These are phyloP conservation scores for Pseudohalonectria lignicola DNA, from an alignment of 2,329 filamentous ascomycete genomes.

Conservation along the genomic window DNA sequence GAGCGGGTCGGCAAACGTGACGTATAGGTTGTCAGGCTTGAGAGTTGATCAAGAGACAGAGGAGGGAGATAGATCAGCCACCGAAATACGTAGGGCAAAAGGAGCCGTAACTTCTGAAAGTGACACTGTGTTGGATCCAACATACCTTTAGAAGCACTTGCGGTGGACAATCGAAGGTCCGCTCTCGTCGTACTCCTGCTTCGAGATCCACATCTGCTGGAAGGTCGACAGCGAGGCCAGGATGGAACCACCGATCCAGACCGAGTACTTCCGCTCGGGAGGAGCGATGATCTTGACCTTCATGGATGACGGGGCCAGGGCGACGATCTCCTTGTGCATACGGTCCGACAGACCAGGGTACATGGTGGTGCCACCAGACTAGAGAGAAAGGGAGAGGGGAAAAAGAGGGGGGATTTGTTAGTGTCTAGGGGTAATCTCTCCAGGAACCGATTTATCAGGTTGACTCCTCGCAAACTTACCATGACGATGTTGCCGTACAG, in stretches of 20 bases:
- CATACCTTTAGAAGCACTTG: constrained; percentile 98
- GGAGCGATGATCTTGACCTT: constrained; percentile 99
- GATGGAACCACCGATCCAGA: constrained; percentile 99
- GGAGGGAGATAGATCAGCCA: no score
- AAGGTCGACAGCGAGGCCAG: constrained; percentile 98
- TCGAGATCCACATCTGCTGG: constrained; percentile 99
- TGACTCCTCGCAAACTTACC: constrained; percentile 48
- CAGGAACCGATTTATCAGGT: no score
- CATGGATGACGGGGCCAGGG: constrained; percentile 98
- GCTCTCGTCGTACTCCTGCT: constrained; percentile 99
- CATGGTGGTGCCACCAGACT: constrained; percentile 99
- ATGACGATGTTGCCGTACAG: constrained; percentile 99
- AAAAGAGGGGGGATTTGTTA: constrained; percentile 20
- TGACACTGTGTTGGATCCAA: no score
- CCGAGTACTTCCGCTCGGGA: constrained; percentile 99
- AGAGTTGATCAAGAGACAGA: no score
- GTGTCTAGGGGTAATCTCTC: background rate
- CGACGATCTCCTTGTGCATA: constrained; percentile 99
- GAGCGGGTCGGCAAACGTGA: constrained; percentile 1
- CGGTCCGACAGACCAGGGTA: constrained; percentile 99
- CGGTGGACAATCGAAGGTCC: constrained; percentile 98
- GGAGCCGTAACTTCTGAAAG: no score
- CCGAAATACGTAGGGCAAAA: no score
- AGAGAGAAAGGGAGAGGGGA: constrained; percentile 3
- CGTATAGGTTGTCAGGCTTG: background rate